Evolutionary conservation across 768 basidiomycete species (phyloP).

Genomic region (Hericium coralloides): DNA sequence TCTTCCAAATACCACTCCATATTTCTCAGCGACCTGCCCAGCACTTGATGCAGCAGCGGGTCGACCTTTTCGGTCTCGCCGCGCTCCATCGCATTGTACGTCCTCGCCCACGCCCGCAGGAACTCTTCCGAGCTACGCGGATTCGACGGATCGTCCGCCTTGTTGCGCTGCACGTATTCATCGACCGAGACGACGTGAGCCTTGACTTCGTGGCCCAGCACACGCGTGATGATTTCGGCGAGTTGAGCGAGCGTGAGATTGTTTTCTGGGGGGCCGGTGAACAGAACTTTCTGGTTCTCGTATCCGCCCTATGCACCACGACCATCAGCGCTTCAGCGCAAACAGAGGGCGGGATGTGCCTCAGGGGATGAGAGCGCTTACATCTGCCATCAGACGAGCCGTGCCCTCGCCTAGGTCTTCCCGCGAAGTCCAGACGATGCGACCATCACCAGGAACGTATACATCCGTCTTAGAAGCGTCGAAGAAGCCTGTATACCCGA

Average conservation of each 20-base stretch:
- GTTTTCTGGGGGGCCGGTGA: constrained; percentile 16
- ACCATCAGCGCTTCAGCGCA: too few relatives aligned
- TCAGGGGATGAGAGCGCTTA: neutral
- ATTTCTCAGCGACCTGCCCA: constrained; percentile 24
- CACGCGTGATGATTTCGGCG: neutral
- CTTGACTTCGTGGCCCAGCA: neutral
- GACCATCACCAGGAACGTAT: constrained; percentile 24
- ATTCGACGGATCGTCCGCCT: constrained; percentile 11
- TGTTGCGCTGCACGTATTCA: constrained; percentile 11
- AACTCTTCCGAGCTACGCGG: constrained; percentile 18
- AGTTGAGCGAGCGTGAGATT: constrained; percentile 10
- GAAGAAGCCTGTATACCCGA: constrained; percentile 12
- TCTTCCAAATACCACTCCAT: neutral
- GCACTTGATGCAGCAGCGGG: constrained; percentile 17
- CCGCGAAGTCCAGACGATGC: constrained; percentile 25
- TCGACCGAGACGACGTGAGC: neutral
- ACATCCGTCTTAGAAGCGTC: constrained; percentile 17
- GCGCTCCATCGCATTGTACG: constrained; percentile 20
- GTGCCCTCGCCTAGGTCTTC: constrained; percentile 29
- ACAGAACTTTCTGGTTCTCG: constrained; percentile 21
- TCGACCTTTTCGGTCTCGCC: constrained; percentile 24
- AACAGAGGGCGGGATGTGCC: neutral
- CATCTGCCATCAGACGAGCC: constrained; percentile 23
- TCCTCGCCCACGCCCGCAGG: constrained; percentile 21
- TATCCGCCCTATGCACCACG: constrained; percentile 11